These are phyloP conservation scores for Salvia hispanica DNA, from an alignment of 257 asterid species.

Conservation along the genomic window DNA sequence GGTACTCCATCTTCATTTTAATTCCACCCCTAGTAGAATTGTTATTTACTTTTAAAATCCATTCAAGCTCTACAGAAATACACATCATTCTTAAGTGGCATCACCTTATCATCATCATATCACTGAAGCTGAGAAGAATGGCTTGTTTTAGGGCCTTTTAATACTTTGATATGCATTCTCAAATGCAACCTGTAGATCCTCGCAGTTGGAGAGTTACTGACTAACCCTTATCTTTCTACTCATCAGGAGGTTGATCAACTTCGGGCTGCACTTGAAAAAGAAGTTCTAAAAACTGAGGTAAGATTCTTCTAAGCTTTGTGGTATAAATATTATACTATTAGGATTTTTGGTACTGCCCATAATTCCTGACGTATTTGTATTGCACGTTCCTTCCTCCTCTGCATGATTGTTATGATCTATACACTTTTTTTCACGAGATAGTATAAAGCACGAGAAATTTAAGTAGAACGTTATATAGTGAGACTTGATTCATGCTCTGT, in stretches of 20 bases:
- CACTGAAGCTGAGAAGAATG: neutral
- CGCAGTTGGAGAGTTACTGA: constrained; percentile 17
- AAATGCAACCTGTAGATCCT: constrained; percentile 7
- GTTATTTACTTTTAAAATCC: neutral
- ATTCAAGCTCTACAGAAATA: constrained; percentile 12
- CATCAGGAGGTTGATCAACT: constrained; percentile 89
- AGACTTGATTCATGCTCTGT: neutral
- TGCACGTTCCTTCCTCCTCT: too few species aligned
- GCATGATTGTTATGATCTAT: too few species aligned
- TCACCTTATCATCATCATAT: neutral
- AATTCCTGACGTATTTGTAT: too few species aligned
- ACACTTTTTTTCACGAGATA: too few species aligned
- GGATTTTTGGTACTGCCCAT: too few species aligned
- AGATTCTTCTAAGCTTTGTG: constrained; percentile 1
- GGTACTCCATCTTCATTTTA: constrained; percentile 47
- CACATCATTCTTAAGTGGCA: constrained; percentile 7
- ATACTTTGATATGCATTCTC: constrained; percentile 14
- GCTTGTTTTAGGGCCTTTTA: constrained; percentile 7
- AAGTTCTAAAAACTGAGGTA: constrained; percentile 77
- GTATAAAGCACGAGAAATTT: too few species aligned
- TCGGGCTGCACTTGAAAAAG: constrained; percentile 59
- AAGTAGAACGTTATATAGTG: too few species aligned
- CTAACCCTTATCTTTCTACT: constrained; percentile 19
- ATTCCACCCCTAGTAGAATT: neutral
- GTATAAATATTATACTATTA: neutral